These are phyloP conservation scores for Diaporthe ilicicola DNA, from an alignment of 2,329 filamentous ascomycete genomes.

Conservation along the genomic window DNA sequence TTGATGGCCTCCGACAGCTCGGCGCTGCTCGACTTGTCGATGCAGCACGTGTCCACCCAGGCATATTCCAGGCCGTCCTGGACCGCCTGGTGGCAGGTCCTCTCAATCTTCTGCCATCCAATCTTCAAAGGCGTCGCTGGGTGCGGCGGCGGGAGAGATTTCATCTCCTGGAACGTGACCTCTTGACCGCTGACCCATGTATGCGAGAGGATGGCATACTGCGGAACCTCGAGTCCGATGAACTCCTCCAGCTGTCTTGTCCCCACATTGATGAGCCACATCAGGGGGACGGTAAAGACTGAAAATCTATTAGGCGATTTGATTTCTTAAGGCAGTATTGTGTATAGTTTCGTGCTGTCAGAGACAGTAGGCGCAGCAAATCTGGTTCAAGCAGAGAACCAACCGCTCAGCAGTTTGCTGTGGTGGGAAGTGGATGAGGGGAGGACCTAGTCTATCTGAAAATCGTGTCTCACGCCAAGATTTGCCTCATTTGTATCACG, in stretches of 20 bases:
- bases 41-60: constrained; percentile 33
- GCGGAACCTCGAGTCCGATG: not conserved
- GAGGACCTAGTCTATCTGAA: too few species aligned
- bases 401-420: too few species aligned
- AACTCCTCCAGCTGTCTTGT: constrained; percentile 25
- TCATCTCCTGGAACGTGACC: constrained; percentile 25
- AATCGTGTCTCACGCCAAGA: too few species aligned
- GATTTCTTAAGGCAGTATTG: too few species aligned
- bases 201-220: constrained; percentile 28
- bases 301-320: not conserved
- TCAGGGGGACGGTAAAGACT: not conserved
- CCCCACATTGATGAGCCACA: constrained; percentile 26
- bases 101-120: constrained; percentile 19
- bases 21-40: constrained; percentile 31
- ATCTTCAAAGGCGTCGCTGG: not conserved
- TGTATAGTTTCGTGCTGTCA: not conserved
- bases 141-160: not conserved
- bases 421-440: too few species aligned
- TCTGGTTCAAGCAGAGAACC: not conserved
- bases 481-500: too few species aligned
- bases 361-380: not conserved
- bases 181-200: constrained; percentile 25
- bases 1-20: constrained; percentile 32
- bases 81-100: constrained; percentile 5
- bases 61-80: constrained; percentile 8